These are phyloP conservation scores for Rosa lucieae DNA, from an alignment of 306 rosid species.

Conservation along the genomic window DNA sequence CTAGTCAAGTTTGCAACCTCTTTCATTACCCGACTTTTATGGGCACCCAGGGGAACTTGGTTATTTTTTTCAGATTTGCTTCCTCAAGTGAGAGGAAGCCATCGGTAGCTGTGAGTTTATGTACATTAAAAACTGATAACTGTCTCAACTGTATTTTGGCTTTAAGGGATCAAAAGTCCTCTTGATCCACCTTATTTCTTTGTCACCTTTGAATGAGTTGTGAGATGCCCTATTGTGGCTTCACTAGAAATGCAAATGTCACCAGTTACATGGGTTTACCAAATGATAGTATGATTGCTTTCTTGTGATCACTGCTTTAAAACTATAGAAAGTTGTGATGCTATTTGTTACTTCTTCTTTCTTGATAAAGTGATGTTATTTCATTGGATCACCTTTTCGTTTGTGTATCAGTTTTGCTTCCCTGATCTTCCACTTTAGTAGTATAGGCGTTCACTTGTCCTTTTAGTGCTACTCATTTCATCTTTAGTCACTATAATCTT, in stretches of 20 bases:
- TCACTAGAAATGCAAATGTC: conserved; percentile 4
- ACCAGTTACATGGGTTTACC: not conserved
- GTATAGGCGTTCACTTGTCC: not conserved
- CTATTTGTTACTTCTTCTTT: not conserved
- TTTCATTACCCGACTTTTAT: not conserved
- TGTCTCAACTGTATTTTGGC: not conserved
- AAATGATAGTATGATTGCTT: conserved; percentile 4
- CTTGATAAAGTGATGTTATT: not conserved
- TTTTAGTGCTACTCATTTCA: not conserved
- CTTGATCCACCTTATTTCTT: conserved; percentile 2
- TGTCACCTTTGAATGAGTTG: not conserved
- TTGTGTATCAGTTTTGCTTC: not conserved
- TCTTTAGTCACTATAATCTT: not conserved
- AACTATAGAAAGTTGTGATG: no score
- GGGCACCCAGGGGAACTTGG: not conserved
- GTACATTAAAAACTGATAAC: not conserved
- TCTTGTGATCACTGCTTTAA: not conserved
- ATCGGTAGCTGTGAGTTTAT: not conserved
- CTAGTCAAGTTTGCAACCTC: conserved; percentile 4
- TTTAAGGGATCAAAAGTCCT: not conserved
- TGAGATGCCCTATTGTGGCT: not conserved
- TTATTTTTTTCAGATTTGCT: not conserved
- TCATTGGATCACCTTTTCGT: not conserved
- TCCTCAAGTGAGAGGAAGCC: not conserved
- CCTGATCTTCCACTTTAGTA: not conserved